Evolutionary conservation across 2,329 filamentous ascomycete species (phyloP).

Genomic region (Aspergillus latus): DNA sequence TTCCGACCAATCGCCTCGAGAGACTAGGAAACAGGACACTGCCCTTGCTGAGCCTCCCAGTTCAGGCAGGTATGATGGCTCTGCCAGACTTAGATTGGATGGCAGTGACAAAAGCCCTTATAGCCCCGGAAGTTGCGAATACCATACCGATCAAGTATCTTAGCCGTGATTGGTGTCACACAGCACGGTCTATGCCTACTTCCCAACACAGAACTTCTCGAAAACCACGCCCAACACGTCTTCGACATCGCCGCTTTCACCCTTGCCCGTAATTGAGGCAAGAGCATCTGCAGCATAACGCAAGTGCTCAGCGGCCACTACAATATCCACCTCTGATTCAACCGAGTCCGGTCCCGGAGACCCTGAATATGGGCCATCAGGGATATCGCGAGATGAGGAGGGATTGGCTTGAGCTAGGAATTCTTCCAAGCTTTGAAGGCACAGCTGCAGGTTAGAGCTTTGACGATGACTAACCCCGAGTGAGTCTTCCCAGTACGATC

Average conservation of each 20-base stretch:
- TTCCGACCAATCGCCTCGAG: too few species aligned
- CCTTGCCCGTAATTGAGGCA: constrained; percentile 83
- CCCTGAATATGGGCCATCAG: constrained; percentile 15
- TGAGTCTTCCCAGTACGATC: constrained; percentile 74
- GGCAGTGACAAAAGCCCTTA: too few species aligned
- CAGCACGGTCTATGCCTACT: constrained; percentile 7
- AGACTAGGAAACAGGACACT: too few species aligned
- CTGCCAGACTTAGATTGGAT: too few species aligned
- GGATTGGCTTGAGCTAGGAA: constrained; percentile 68
- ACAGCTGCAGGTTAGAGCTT: constrained; percentile 73
- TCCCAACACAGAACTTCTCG: constrained; percentile 71
- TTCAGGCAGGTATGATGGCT: too few species aligned
- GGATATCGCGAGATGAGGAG: constrained; percentile 7
- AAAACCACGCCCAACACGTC: constrained; percentile 96
- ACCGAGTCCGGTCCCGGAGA: constrained; percentile 14
- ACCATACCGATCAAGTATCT: too few species aligned
- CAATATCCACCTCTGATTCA: constrained; percentile 66
- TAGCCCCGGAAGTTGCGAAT: too few species aligned
- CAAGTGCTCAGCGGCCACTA: constrained; percentile 85
- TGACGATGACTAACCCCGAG: constrained; percentile 90
- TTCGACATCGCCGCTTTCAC: constrained; percentile 85
- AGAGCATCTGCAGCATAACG: constrained; percentile 76
- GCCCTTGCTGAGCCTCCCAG: too few species aligned
- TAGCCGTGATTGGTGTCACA: neutral
- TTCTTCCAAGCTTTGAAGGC: constrained; percentile 67